Evolutionary conservation across 169 alveolate genomes (phyloP).

Genomic region (Cryptosporidium baileyi): DNA sequence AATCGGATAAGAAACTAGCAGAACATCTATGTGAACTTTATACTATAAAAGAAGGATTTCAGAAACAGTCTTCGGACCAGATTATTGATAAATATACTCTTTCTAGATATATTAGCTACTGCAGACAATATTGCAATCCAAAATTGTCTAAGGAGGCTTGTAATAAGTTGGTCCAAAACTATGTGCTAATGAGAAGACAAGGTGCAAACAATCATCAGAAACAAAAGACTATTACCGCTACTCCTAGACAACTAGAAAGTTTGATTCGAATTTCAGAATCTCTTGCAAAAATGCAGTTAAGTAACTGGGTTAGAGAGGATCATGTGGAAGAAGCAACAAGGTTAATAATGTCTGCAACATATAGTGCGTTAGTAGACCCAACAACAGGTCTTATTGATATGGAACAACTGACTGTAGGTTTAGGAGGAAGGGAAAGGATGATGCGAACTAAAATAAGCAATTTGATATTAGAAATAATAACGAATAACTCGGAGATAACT

Average conservation of each 20-base stretch:
- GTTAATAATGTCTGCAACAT: constrained; percentile 96
- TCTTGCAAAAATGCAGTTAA: constrained; percentile 93
- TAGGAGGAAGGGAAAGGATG: constrained; percentile 55
- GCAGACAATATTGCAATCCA: constrained; percentile 90
- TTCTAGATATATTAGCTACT: constrained; percentile 89
- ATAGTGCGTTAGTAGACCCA: constrained; percentile 98
- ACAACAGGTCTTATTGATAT: constrained; percentile 95
- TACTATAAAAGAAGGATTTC: constrained; percentile 26
- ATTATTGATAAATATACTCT: constrained; percentile 77
- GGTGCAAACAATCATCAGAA: constrained; percentile 75
- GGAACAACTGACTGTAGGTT: constrained; percentile 93
- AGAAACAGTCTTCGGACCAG: constrained; percentile 72
- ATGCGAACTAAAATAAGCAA: constrained; percentile 30
- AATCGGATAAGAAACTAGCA: constrained; percentile 77
- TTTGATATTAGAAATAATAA: constrained; percentile 1
- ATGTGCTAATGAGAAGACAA: constrained; percentile 87
- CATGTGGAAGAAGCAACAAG: constrained; percentile 97
- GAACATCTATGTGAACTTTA: constrained; percentile 74
- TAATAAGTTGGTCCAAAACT: constrained; percentile 84
- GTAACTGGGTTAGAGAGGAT: constrained; percentile 83
- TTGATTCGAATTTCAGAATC: constrained; percentile 96
- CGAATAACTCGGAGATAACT: background rate
- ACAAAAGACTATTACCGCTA: constrained; percentile 89
- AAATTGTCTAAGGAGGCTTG: constrained; percentile 87
- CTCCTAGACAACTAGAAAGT: constrained; percentile 96